phyloP scores from a whole-genome alignment of 768 basidiomycete species.

The Phanerochaete carnosa region DNA sequence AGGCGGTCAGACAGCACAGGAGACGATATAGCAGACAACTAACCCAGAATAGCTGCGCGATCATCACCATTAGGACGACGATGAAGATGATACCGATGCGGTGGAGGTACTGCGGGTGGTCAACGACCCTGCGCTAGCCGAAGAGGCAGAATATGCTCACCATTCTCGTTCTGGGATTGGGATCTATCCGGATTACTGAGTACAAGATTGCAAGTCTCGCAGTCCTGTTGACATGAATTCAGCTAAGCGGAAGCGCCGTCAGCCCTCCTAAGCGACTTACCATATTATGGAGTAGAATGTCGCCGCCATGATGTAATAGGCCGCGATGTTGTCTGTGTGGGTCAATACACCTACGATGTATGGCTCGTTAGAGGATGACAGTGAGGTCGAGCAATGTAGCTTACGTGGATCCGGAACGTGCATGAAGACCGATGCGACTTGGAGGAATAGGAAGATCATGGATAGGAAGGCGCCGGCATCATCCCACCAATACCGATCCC shows the following conservation, averaged over 20 bases:
- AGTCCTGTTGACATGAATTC: constrained; percentile 3
- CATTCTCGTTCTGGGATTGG: constrained; percentile 23
- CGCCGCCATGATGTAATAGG: constrained; percentile 27
- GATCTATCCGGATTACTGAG: constrained; percentile 52
- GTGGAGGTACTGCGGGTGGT: constrained; percentile 17
- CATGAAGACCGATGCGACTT: constrained; percentile 23
- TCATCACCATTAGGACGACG: constrained; percentile 34
- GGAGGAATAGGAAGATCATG: constrained; percentile 19
- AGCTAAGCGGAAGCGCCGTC: neutral
- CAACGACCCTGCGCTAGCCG: constrained; percentile 4
- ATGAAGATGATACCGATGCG: constrained; percentile 37
- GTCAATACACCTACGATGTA: constrained; percentile 11
- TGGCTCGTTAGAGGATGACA: neutral
- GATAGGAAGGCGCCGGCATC: constrained; percentile 25
- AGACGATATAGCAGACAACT: neutral
- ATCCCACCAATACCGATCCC: constrained; percentile 26
- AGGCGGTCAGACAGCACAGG: constrained; percentile 4
- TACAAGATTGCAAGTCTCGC: constrained; percentile 51
- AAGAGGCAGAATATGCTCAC: neutral
- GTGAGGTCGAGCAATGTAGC: neutral
- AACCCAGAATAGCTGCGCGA: constrained; percentile 12
- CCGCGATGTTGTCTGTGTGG: constrained; percentile 18
- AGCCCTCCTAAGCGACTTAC: constrained; percentile 2
- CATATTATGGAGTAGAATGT: constrained; percentile 26
- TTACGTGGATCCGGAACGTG: constrained; percentile 20